Evolutionary conservation across 139 green algal genomes (phyloP).

Genomic region (Asterochloris erici): DNA sequence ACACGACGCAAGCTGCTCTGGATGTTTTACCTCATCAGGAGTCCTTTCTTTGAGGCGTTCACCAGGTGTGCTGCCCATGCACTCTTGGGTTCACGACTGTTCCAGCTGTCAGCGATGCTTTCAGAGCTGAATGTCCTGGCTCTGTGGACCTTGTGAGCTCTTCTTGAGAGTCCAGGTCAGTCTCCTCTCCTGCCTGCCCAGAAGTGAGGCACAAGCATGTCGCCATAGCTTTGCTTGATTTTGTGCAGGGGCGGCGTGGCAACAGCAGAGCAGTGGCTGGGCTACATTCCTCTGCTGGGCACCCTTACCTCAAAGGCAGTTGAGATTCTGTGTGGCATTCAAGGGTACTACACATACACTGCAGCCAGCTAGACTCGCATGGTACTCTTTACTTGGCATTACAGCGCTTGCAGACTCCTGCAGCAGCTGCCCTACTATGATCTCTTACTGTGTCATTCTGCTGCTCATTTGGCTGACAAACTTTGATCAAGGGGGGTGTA

Average conservation of each 20-base stretch:
- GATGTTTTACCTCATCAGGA: constrained; percentile 54
- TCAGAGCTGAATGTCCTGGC: background rate
- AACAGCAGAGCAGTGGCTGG: constrained; percentile 13
- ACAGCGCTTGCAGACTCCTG: background rate
- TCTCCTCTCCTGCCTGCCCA: background rate
- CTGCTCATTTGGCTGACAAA: background rate
- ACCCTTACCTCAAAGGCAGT: constrained; percentile 34
- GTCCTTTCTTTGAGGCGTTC: constrained; percentile 48
- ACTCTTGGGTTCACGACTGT: background rate
- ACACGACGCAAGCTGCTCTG: constrained; percentile 30
- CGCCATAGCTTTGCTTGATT: background rate
- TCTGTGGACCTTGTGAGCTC: background rate
- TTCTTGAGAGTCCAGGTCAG: too few relatives aligned
- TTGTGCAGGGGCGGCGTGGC: constrained; percentile 23
- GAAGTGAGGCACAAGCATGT: background rate
- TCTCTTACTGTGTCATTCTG: background rate
- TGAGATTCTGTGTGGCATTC: constrained; percentile 59
- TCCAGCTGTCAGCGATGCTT: background rate
- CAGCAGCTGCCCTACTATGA: background rate
- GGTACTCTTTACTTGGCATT: background rate
- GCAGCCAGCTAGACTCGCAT: constrained; percentile 30
- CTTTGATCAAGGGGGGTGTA: background rate
- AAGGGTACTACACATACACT: constrained; percentile 66
- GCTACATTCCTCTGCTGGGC: constrained; percentile 43
- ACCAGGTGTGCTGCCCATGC: constrained; percentile 23